Evolutionary conservation across 495 filamentous ascomycete genomes (phyloP).

Genomic region (Parachaetomium inaequale): DNA sequence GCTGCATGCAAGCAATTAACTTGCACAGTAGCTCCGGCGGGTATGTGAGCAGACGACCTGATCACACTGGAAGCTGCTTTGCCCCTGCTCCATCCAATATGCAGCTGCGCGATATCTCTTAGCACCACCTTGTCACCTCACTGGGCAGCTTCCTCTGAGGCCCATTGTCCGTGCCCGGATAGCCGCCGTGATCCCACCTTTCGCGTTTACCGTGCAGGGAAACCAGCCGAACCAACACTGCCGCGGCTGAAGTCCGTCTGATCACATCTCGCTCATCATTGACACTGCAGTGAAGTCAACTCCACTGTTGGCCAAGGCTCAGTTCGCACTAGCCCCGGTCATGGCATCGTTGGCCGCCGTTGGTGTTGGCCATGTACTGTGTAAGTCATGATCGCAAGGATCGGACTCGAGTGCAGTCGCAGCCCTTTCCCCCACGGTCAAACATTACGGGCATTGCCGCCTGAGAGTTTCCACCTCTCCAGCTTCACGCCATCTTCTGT

Average conservation of each 20-base stretch:
- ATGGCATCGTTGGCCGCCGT: no score
- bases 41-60: constrained; percentile 32
- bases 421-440: no score
- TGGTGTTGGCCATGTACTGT: no score
- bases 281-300: not conserved
- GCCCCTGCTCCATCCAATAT: not conserved
- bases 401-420: no score
- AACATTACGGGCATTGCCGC: no score
- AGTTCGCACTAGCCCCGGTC: no score
- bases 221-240: not conserved
- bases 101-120: not conserved
- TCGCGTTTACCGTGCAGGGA: constrained; percentile 1
- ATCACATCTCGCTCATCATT: not conserved
- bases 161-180: constrained; percentile 9
- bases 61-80: constrained; percentile 20
- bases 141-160: not conserved
- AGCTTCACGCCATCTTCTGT: no score
- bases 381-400: no score
- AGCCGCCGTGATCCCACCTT: constrained; percentile 19
- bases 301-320: no score
- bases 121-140: not conserved
- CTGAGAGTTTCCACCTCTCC: no score
- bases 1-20: constrained; percentile 39
- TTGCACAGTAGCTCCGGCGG: constrained; percentile 35
- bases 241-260: not conserved